A percentile compares a stretch with the other conserved stretches of the same genome.
Evolutionary conservation across 2,329 filamentous ascomycete species (phyloP).

Genomic region (Penicillium sp.): DNA sequence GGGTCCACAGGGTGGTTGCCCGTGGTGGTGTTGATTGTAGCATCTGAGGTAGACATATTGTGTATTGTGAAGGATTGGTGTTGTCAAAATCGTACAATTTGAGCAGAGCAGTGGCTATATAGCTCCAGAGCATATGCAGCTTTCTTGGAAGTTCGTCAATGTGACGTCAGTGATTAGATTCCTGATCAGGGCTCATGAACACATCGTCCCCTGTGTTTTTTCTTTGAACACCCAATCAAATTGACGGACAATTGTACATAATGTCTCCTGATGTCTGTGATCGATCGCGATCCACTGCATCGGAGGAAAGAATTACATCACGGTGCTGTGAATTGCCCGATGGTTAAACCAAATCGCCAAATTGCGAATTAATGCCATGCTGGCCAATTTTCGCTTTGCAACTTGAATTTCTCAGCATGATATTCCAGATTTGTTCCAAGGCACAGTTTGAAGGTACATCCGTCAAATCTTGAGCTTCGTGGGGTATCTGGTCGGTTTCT

Average conservation of each 20-base stretch:
- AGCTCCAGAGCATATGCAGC: background rate
- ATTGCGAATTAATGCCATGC: too few relatives aligned
- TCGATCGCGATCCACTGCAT: background rate
- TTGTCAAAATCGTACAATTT: background rate
- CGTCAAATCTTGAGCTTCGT: too few relatives aligned
- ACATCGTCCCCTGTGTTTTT: background rate
- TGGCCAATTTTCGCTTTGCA: background rate
- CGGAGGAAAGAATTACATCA: background rate
- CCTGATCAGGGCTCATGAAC: slow-evolving; percentile 12
- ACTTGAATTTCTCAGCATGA: background rate
- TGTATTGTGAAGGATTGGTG: background rate
- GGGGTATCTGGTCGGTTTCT: too few relatives aligned
- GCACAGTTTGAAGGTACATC: too few relatives aligned
- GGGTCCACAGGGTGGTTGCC: slow-evolving; percentile 71
- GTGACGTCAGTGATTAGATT: slow-evolving; percentile 28
- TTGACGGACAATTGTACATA: background rate
- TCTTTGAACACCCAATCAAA: background rate
- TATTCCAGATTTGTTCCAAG: too few relatives aligned
- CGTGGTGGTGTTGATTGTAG: slow-evolving; percentile 59
- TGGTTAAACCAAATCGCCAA: background rate
- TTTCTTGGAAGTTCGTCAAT: slow-evolving; percentile 23
- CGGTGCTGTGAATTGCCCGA: background rate
- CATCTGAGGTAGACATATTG: slow-evolving; percentile 26
- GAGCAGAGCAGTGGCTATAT: slow-evolving; percentile 1
- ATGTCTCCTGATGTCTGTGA: background rate